Conservation (phyloP, 2,329 filamentous ascomycete species). For the Emmonsiellopsis sp. region DNA sequence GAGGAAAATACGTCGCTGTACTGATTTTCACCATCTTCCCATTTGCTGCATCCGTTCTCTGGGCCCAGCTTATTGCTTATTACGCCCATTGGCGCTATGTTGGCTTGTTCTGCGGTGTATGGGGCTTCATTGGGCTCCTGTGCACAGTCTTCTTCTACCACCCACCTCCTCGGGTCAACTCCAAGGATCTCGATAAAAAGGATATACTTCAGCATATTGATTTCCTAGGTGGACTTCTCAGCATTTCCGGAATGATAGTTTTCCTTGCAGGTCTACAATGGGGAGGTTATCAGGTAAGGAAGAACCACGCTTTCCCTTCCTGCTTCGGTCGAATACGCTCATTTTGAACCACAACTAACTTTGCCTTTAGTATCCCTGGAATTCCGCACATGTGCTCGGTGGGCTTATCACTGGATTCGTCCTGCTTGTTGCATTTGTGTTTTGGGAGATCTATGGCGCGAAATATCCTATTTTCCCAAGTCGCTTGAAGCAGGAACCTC, state of each 20-base stretch:
- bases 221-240: constrained; percentile 41
- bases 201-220: constrained; percentile 41
- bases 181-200: constrained; percentile 25
- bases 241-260: constrained; percentile 39
- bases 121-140: constrained; percentile 34
- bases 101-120: constrained; percentile 33
- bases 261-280: constrained; percentile 44
- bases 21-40: constrained; percentile 55
- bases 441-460: constrained; percentile 40
- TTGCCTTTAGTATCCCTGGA: constrained; percentile 33
- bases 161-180: constrained; percentile 37
- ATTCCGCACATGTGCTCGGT: constrained; percentile 36
- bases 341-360: neutral
- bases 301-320: neutral
- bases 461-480: constrained; percentile 40
- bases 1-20: constrained; percentile 53
- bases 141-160: constrained; percentile 37
- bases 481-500: constrained; percentile 38
- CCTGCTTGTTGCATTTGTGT: constrained; percentile 34
- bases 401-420: constrained; percentile 38
- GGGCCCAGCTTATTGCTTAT: constrained; percentile 48
- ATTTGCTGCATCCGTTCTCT: constrained; percentile 55
- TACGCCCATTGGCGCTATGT: constrained; percentile 38
- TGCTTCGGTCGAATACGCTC: neutral
- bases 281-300: constrained; percentile 39